Base-by-base conservation (phyloP, 768 basidiomycete species). In the Tricholoma terreum region DNA sequence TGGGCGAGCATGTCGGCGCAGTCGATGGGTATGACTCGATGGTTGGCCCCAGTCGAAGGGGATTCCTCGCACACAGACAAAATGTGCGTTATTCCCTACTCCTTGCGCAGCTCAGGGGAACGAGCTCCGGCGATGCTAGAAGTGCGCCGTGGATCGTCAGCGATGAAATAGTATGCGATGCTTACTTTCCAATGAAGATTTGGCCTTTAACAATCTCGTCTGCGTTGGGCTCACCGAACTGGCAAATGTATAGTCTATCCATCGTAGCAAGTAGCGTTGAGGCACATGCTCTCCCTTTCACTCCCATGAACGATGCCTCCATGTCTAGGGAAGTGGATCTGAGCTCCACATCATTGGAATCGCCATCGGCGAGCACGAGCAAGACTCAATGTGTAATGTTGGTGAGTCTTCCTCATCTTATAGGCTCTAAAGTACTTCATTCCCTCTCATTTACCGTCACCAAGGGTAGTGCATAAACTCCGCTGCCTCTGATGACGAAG, bases 41-140 rank as follows among this genome's bases (percentile, higher is more conserved):
- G 77, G 50, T 77, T 73, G 14, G 70, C 67, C 6, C 70, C 74
- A 1, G 75, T 73, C 12, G 82, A 80, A 0, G 75, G 68, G 56
- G 75, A 76, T n/a, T 85, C 82, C 0, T 75, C 77, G 60, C 84
- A 86, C 48, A 84, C 82, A 4, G 84, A 84, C 15, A 86, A 57
- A 34, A 81, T 60, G 60, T 85, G 84, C 0, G 84, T 82, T 56
- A 81, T 81, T 19, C 77, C 76, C 7, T 73, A 60, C 49, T 62
- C 66, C 40, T 60, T 55, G 35, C 65, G 70, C 42, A 66, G 64
- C 19, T 74, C 69, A 4, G 55, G 53, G 50, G 68, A 76, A 14
- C 65, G 52, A 4, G 77, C 77, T 36, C 75, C 74, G 4, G 73
- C 63, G 31, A 79, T 55, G 58, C 80, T 80, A 55, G 12, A 22